Base-by-base conservation (phyloP, 2,329 filamentous ascomycete species). In the Zymoseptoria crescenta region DNA sequence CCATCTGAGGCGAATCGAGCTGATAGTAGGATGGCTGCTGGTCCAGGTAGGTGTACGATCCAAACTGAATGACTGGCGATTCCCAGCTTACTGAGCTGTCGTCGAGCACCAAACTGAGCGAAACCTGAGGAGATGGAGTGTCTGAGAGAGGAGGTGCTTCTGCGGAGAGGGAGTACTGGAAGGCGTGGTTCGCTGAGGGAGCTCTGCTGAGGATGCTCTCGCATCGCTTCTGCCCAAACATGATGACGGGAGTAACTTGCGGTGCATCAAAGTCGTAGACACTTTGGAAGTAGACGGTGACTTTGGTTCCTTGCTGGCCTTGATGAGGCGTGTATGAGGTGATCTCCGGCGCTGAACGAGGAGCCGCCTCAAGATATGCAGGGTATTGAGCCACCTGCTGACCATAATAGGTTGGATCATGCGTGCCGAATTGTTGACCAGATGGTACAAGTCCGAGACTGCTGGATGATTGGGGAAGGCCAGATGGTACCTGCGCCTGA, bases 141-240 rank as follows among this genome's bases (percentile, higher is more conserved):
- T 77, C 72, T n/a, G 79, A 73, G 64, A 85, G 83, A 1, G 80
- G 81, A 52, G 92, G 92, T 30, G 87, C 88, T 58, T 90, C 85
- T 49, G 85, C 84, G 52, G 83, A 84, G 66, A 96, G 80, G 29
- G 82, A 81, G 74, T 94, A 96, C 62, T 86, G 82, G 71, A 83
- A 89, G 57, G 75, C 77, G 20, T 83, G 82, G 65, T 82, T 74
- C 80, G 71, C 77, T 76, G 77, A 76, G 79, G 71, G 57, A 3
- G 67, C 67, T 70, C 87, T 86, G 52, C 83, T 80, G 24, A 91
- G 79, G 58, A 86, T 81, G 59, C 86, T 86, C 57, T 83, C 79
- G 73, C 86, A 87, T 72, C 86, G 86, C 68, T 88, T 84, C n/a
- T 82, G 80, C n/a, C 90, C 91, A 74, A 96, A 95, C 52, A 86